phyloP scores from a whole-genome alignment of 2,329 filamentous ascomycete species.

The Rhynchosporium agropyri region DNA sequence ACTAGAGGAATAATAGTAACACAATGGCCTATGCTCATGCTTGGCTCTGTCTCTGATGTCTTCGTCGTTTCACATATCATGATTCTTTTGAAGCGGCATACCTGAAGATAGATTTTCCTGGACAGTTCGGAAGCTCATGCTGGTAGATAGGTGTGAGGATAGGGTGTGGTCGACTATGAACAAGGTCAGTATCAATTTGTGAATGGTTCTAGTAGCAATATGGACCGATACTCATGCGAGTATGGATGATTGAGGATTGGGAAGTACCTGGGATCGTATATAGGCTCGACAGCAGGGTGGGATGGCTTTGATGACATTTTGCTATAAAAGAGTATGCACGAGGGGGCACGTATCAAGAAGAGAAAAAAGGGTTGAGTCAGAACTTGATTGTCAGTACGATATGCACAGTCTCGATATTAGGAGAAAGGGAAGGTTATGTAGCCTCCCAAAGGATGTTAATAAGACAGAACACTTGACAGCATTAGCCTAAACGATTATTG shows the following conservation, averaged over 20 bases:
- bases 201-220: not conserved
- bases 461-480: not conserved
- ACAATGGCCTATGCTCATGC: not conserved
- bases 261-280: slow-evolving; percentile 21
- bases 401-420: not conserved
- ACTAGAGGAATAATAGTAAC: not conserved
- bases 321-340: too few relatives aligned
- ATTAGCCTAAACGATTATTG: not conserved
- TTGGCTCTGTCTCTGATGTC: not conserved
- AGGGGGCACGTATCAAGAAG: too few relatives aligned
- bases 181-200: not conserved
- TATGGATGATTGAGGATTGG: not conserved
- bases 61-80: not conserved
- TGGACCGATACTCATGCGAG: not conserved
- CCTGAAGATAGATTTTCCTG: slow-evolving; percentile 46
- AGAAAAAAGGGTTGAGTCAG: not conserved
- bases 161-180: slow-evolving; percentile 23
- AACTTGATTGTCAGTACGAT: not conserved
- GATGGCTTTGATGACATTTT: slow-evolving; percentile 12
- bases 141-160: slow-evolving; percentile 22
- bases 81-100: not conserved
- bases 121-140: slow-evolving; percentile 46
- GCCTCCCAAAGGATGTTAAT: not conserved
- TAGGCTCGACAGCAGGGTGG: slow-evolving; percentile 19
- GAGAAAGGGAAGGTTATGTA: not conserved